Base-by-base conservation (phyloP, 2,329 filamentous ascomycete genomes). In the Neopestalotiopsis rosae region DNA sequence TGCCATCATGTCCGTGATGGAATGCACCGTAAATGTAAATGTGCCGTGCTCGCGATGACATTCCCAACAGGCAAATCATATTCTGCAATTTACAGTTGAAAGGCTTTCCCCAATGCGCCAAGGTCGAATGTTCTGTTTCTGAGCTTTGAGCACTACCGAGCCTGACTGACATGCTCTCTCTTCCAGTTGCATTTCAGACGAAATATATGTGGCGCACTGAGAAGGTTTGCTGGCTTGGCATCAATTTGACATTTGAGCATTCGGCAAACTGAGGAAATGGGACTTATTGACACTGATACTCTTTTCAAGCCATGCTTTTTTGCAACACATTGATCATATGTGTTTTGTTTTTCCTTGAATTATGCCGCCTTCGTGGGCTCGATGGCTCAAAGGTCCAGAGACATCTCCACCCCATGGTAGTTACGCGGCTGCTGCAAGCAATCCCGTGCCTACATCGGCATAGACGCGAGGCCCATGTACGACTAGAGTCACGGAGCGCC, bases 361-460 rank as follows among this genome's bases (percentile, higher is more conserved):
- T 24, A 17, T 52, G 45, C 45, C 45, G 45, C 45, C n/a, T 52
- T 52, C 45, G 10, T 17, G n/a, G 17, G 45, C 45, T 52, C 9
- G 17, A 52, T 5, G 17, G 45, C 45, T 52, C 9, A 20, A 52
- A 52, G 17, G 45, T n/a, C n/a, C 45, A 52, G 45, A 52, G 45
- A 52, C 45, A 52, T 52, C 45, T 52, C 45, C 45, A 52, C 45
- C 24, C 34, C 45, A 9, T 52, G 45, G 45, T 52, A 52, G 45
- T 52, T 52, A 52, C 45, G 45, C 45, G 45, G 45, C 45, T 52
- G 45, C 45, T 52, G 45, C 45, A 52, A 52, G 45, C 45, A 52
- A 52, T 52, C 45, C 45, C 45, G 45, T 52, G 17, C 45, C 17
- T 52, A 52, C 45, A 52, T 52, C 45, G 45, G 45, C 45, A n/a